Conservation (phyloP, 106 monocot species). For the Ottelia alismoides region DNA sequence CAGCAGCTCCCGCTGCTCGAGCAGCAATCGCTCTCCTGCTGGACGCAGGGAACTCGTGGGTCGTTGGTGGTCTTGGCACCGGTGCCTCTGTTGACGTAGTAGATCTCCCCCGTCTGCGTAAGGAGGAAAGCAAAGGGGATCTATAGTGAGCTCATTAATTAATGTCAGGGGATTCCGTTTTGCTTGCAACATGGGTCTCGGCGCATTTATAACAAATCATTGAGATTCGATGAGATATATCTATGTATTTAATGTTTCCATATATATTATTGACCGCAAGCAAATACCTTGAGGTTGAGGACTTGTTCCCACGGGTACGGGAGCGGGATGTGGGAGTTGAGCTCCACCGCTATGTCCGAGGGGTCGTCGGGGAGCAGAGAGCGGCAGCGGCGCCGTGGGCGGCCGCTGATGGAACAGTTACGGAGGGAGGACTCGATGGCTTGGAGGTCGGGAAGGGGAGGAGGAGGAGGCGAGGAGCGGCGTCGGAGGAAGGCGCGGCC, state of each 20-base stretch:
- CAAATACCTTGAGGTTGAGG: slow-evolving; percentile 8
- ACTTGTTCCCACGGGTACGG: slow-evolving; percentile 3
- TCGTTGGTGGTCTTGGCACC: slow-evolving; percentile 5
- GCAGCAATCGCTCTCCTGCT: no score
- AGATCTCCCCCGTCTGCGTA: slow-evolving; percentile 4
- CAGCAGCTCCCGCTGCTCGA: no score
- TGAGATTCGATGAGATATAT: no score
- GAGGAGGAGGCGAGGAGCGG: not conserved
- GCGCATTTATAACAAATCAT: no score
- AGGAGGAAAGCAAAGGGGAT: no score
- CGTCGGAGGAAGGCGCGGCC: not conserved
- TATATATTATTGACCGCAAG: no score
- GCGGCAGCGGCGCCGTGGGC: not conserved
- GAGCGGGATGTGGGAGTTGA: slow-evolving; percentile 4
- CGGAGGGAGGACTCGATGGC: slow-evolving; percentile 9
- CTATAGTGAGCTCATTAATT: no score
- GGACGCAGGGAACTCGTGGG: no score
- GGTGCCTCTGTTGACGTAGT: slow-evolving; percentile 3
- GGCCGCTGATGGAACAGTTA: not conserved
- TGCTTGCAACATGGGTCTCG: no score
- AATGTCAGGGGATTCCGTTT: no score
- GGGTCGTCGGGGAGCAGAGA: not conserved
- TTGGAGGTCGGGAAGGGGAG: not conserved
- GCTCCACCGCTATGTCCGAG: slow-evolving; percentile 2
- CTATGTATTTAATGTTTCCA: no score